Percentiles rank a stretch among this genome's conserved stretches.
Evolutionary conservation across 768 basidiomycete genomes (phyloP).

Genomic region (Boletus edulis): DNA sequence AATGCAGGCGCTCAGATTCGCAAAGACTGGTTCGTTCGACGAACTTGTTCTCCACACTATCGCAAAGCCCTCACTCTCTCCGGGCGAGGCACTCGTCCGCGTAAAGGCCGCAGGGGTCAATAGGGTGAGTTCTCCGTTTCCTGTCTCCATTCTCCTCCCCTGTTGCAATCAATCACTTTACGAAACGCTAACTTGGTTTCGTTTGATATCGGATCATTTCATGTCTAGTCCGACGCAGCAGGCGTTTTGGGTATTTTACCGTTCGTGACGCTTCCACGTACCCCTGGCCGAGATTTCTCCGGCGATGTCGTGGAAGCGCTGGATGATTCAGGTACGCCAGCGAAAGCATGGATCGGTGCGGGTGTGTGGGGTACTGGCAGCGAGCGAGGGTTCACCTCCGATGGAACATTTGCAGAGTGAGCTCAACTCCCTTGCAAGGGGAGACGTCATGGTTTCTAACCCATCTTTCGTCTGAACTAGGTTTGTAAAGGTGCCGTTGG

Average conservation of each 20-base stretch:
- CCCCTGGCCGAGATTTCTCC: slow-evolving; percentile 33
- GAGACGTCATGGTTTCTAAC: not conserved
- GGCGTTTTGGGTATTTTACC: slow-evolving; percentile 26
- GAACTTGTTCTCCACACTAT: slow-evolving; percentile 22
- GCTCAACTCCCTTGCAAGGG: not conserved
- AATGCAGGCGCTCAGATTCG: slow-evolving; percentile 34
- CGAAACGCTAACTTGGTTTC: not conserved
- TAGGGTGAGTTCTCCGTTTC: slow-evolving; percentile 20
- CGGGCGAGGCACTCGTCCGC: slow-evolving; percentile 33
- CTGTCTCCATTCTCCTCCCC: not conserved
- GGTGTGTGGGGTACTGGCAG: slow-evolving; percentile 36
- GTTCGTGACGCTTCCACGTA: slow-evolving; percentile 34
- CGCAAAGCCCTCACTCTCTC: slow-evolving; percentile 23
- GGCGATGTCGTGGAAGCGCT: slow-evolving; percentile 34
- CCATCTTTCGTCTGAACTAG: slow-evolving; percentile 5
- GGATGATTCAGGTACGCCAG: slow-evolving; percentile 19
- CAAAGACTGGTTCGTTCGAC: slow-evolving; percentile 31
- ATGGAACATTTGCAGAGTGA: slow-evolving; percentile 36
- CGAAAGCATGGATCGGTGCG: slow-evolving; percentile 25
- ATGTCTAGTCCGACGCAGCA: slow-evolving; percentile 29
- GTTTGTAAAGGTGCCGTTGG: slow-evolving; percentile 29
- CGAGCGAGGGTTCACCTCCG: slow-evolving; percentile 30
- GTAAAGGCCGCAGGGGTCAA: slow-evolving; percentile 35
- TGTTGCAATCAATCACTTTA: not conserved
- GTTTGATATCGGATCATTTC: not conserved